Conservation (phyloP, 75 land plant genomes). For the Larix kaempferi region DNA sequence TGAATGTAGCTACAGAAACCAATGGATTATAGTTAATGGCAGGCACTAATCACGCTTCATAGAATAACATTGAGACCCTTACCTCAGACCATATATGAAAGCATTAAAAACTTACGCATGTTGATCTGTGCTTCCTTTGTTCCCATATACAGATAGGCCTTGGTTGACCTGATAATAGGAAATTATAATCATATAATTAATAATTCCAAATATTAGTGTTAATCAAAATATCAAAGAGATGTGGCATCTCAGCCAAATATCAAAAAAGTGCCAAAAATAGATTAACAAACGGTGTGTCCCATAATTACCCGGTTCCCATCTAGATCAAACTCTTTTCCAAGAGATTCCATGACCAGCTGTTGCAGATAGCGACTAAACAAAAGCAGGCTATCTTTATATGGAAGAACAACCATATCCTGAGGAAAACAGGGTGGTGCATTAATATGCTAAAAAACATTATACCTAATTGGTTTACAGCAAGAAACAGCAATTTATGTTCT, state of each 20-base stretch:
- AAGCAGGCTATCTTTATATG: slow-evolving; percentile 94
- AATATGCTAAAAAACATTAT: not conserved
- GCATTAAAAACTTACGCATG: slow-evolving; percentile 66
- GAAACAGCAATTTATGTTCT: not conserved
- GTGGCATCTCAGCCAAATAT: not conserved
- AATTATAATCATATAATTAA: not conserved
- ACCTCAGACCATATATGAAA: not conserved
- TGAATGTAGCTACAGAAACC: slow-evolving; percentile 74
- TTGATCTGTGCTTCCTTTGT: slow-evolving; percentile 99
- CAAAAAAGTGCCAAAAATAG: not conserved
- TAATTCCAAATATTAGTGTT: not conserved
- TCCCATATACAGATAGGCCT: slow-evolving; percentile 91
- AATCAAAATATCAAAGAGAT: slow-evolving; percentile 1
- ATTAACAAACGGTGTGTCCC: not conserved
- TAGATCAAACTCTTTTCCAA: slow-evolving; percentile 93
- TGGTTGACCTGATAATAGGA: slow-evolving; percentile 77
- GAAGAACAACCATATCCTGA: slow-evolving; percentile 97
- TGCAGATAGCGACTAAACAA: slow-evolving; percentile 92
- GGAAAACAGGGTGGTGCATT: slow-evolving; percentile 4
- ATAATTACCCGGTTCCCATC: slow-evolving; percentile 86
- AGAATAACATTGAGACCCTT: not conserved
- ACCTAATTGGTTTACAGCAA: not conserved
- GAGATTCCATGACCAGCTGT: slow-evolving; percentile 96
- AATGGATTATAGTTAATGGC: slow-evolving; percentile 12
- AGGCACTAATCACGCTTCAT: not conserved